Percentiles rank a stretch among this genome's conserved stretches.
Conservation (phyloP, 768 basidiomycete species). For the Boletus rufocinnamomeus region DNA sequence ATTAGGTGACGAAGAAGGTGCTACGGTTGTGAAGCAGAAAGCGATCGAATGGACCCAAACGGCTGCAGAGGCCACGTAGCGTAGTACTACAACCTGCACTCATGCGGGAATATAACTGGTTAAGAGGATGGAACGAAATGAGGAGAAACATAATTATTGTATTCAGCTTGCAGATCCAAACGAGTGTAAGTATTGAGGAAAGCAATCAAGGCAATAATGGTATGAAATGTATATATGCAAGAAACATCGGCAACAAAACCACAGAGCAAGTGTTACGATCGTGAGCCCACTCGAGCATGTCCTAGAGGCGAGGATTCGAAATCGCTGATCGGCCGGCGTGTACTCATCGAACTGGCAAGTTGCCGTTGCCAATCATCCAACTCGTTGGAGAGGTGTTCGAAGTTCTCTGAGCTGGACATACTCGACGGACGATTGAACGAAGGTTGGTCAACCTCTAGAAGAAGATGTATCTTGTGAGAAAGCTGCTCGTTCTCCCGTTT, state of each 20-base stretch:
- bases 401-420: constrained; percentile 83
- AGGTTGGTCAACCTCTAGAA: constrained; percentile 85
- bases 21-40: constrained; percentile 76
- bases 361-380: constrained; percentile 87
- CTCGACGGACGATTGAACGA: constrained; percentile 70
- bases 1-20: constrained; percentile 86
- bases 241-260: constrained; percentile 18
- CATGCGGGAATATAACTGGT: constrained; percentile 39
- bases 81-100: constrained; percentile 20
- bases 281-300: constrained; percentile 63
- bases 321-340: constrained; percentile 69
- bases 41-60: constrained; percentile 90
- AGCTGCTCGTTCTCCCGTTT: constrained; percentile 87
- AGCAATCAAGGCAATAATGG: constrained; percentile 40
- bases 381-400: constrained; percentile 78
- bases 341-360: constrained; percentile 76
- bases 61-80: constrained; percentile 38
- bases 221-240: constrained; percentile 40
- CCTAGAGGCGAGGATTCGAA: constrained; percentile 60
- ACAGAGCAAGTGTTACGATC: constrained; percentile 40
- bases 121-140: constrained; percentile 35
- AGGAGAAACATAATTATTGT: constrained; percentile 37
- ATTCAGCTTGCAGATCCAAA: constrained; percentile 53
- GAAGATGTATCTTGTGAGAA: constrained; percentile 86
- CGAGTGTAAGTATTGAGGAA: constrained; percentile 47